phyloP scores from a whole-genome alignment of 805 yeast species.

The Cyberlindnera lachancei region DNA sequence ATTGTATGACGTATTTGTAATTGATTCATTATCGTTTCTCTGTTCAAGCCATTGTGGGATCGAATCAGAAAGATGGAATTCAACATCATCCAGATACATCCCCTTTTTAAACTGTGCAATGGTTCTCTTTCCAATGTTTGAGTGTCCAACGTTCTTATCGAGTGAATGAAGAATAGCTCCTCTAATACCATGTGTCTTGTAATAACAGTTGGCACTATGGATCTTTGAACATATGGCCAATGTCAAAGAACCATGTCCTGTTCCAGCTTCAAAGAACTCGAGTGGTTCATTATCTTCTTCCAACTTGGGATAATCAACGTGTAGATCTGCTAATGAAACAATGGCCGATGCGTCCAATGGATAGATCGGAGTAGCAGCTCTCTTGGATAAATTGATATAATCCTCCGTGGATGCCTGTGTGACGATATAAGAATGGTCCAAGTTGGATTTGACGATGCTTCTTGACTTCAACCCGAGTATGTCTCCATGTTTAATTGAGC shows the following conservation, averaged over 20 bases:
- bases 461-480: conserved; percentile 33
- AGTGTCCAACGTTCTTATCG: conserved; percentile 34
- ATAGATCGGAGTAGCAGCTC: conserved; percentile 47
- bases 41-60: conserved; percentile 34
- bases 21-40: conserved; percentile 7
- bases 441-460: conserved; percentile 22
- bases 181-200: conserved; percentile 22
- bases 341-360: conserved; percentile 42
- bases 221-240: conserved; percentile 34
- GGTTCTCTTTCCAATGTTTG: conserved; percentile 34
- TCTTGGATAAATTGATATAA: conserved; percentile 30
- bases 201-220: conserved; percentile 37
- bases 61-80: conserved; percentile 34
- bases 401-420: conserved; percentile 40
- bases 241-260: conserved; percentile 47
- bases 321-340: conserved; percentile 38
- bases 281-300: conserved; percentile 20
- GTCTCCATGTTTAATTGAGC: conserved; percentile 28
- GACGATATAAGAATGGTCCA: conserved; percentile 26
- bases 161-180: conserved; percentile 41
- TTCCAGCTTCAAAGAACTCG: conserved; percentile 45
- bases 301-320: conserved; percentile 32
- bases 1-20: conserved; percentile 14
- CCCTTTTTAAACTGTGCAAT: conserved; percentile 35
- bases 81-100: conserved; percentile 36